Conservation (phyloP, 495 filamentous ascomycete species). For the Lophiostoma macrostomum region DNA sequence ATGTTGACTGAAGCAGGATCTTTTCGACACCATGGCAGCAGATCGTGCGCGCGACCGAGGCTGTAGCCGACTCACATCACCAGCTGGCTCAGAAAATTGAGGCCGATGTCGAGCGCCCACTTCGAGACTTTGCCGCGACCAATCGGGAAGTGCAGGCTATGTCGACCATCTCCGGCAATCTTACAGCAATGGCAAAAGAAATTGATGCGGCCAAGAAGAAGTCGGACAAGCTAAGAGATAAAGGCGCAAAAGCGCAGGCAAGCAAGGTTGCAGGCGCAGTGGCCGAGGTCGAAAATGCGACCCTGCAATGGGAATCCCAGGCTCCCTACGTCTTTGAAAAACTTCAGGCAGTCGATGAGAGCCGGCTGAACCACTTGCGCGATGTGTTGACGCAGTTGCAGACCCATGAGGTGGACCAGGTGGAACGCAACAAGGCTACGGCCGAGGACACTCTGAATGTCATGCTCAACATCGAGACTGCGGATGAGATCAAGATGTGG, state of each 20-base stretch:
- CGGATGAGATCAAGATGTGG: conserved; percentile 87
- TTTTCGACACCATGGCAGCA: conserved; percentile 92
- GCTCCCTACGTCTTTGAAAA: conserved; percentile 95
- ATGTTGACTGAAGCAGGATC: conserved; percentile 54
- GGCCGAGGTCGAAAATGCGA: conserved; percentile 70
- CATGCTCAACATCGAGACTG: conserved; percentile 82
- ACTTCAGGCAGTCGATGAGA: conserved; percentile 88
- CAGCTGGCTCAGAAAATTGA: conserved; percentile 81
- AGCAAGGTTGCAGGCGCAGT: conserved; percentile 76
- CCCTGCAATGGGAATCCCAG: conserved; percentile 88
- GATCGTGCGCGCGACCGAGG: conserved; percentile 75
- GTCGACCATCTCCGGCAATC: conserved; percentile 75
- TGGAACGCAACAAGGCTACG: conserved; percentile 70
- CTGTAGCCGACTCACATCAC: conserved; percentile 80
- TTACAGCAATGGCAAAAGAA: conserved; percentile 76
- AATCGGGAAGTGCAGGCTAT: conserved; percentile 84
- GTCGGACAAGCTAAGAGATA: conserved; percentile 77
- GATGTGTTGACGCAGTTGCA: conserved; percentile 89
- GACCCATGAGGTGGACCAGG: conserved; percentile 87
- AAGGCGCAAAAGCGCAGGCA: conserved; percentile 73
- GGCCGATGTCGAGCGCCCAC: conserved; percentile 80
- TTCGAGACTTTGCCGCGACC: conserved; percentile 67
- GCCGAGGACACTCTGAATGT: conserved; percentile 80
- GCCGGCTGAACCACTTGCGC: conserved; percentile 82
- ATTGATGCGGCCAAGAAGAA: conserved; percentile 82